A percentile compares a stretch with the other conserved stretches of the same genome.
Evolutionary conservation across 148 eudicot genomes (phyloP).

Genomic region (Rheum nobile): DNA sequence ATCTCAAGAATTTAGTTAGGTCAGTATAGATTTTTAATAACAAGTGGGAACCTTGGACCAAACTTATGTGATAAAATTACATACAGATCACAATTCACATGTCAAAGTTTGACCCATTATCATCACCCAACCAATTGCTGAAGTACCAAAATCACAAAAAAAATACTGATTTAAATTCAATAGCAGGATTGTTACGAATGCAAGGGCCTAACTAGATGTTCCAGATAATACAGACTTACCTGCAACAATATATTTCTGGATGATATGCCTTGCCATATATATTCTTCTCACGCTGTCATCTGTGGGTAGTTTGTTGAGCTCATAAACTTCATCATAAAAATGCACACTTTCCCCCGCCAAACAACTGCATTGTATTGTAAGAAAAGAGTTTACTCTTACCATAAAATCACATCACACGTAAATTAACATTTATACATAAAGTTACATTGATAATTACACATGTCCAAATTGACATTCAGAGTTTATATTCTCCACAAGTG

Average conservation of each 20-base stretch:
- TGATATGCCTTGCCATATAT: conserved; percentile 83
- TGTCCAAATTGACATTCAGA: neutral
- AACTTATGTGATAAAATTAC: neutral
- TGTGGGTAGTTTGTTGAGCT: conserved; percentile 50
- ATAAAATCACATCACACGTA: neutral
- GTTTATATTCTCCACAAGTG: neutral
- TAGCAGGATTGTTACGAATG: neutral
- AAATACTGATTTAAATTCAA: neutral
- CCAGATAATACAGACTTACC: conserved; percentile 22
- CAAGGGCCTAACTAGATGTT: neutral
- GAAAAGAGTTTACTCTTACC: neutral
- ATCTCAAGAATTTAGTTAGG: neutral
- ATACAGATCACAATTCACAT: neutral
- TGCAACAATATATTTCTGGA: conserved; percentile 62
- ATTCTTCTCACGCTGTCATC: conserved; percentile 66
- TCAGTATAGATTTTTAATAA: neutral
- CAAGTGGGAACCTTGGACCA: neutral
- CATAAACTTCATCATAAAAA: conserved; percentile 77
- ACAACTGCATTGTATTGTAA: conserved; percentile 45
- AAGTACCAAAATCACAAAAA: neutral
- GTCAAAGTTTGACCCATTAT: neutral
- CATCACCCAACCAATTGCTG: neutral
- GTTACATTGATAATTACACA: neutral
- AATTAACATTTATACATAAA: neutral
- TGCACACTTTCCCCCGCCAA: conserved; percentile 89